Percentiles rank a stretch among this genome's conserved stretches.
phyloP scores from a whole-genome alignment of 108 stramenopile species.

The Pinguiococcus pyrenoidosus region DNA sequence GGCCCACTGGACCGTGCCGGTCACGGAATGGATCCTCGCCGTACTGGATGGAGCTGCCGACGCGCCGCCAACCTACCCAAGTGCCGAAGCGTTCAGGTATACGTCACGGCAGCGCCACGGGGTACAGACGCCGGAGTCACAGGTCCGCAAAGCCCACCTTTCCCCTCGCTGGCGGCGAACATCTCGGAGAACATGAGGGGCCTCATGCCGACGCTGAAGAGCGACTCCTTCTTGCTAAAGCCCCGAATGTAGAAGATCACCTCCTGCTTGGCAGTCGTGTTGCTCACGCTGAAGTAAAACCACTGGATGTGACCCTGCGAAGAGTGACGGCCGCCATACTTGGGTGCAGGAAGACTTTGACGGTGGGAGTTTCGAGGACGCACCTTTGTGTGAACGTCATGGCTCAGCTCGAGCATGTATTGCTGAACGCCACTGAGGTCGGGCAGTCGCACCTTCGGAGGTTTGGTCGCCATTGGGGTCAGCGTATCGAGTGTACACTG shows the following conservation, averaged over 20 bases:
- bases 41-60: too few relatives aligned
- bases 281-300: conserved; percentile 30
- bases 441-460: conserved; percentile 8
- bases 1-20: too few relatives aligned
- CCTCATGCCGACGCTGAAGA: conserved; percentile 46
- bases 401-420: conserved; percentile 14
- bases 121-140: background rate
- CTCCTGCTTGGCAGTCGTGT: background rate
- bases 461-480: too few relatives aligned
- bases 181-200: conserved; percentile 25
- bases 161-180: background rate
- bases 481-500: too few relatives aligned
- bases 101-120: background rate
- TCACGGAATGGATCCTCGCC: too few relatives aligned
- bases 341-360: too few relatives aligned
- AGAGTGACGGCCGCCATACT: too few relatives aligned
- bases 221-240: conserved; percentile 30
- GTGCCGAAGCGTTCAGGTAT: too few relatives aligned
- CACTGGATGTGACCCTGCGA: conserved; percentile 32
- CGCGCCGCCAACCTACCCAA: too few relatives aligned
- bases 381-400: too few relatives aligned
- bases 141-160: too few relatives aligned
- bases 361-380: too few relatives aligned
- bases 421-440: conserved; percentile 14
- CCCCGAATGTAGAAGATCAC: conserved; percentile 41